Evolutionary conservation across 495 filamentous ascomycete species (phyloP).

Genomic region (Penicillium paradoxum): DNA sequence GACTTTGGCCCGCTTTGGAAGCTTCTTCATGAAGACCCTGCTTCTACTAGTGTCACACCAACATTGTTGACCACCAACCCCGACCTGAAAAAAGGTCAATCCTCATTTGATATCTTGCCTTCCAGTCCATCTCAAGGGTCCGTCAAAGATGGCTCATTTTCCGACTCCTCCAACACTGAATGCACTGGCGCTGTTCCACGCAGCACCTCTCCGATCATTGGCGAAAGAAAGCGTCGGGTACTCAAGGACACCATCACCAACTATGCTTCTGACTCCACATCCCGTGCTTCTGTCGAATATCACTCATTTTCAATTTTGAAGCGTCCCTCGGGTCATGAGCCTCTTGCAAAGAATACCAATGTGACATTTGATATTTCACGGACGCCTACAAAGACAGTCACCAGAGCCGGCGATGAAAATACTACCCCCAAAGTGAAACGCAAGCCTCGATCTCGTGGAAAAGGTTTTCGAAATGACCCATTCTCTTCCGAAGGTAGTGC

Average conservation of each 20-base stretch:
- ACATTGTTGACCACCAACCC: not conserved
- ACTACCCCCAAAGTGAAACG: constrained; percentile 8
- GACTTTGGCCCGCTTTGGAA: constrained; percentile 41
- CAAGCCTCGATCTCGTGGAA: constrained; percentile 1
- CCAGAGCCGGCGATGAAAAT: constrained; percentile 1
- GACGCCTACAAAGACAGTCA: constrained; percentile 12
- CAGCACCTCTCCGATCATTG: not conserved
- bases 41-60: constrained; percentile 1
- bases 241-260: not conserved
- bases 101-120: not conserved
- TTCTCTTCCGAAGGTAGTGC: constrained; percentile 30
- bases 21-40: constrained; percentile 15
- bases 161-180: not conserved
- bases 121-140: constrained; percentile 21
- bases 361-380: constrained; percentile 4
- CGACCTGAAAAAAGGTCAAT: not conserved
- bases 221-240: not conserved
- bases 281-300: not conserved
- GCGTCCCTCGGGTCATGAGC: not conserved
- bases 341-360: not conserved
- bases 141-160: not conserved
- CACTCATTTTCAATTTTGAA: constrained; percentile 9
- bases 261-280: not conserved
- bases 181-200: not conserved
- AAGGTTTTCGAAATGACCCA: constrained; percentile 8